Base-by-base conservation (phyloP, 1,284 basidiomycete genomes). In the Phylloporus sp. region DNA sequence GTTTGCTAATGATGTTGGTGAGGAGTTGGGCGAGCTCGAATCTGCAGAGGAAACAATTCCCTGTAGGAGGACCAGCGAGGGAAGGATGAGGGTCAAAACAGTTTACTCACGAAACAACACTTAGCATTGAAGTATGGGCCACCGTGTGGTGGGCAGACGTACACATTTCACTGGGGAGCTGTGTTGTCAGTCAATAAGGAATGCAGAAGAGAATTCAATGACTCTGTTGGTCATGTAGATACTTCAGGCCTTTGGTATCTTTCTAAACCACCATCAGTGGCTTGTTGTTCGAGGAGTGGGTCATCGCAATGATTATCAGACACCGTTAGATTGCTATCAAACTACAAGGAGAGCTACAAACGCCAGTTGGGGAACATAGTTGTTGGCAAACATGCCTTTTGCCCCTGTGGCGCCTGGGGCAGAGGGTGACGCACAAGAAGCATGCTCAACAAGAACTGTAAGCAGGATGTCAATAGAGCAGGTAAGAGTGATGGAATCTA, bases 21-120 rank as follows among this genome's bases (percentile, higher is more conserved):
- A 89, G 81, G 41, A 88, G 78, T 72, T 86, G 88, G n/a, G 88
- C 84, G 79, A 89, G 85, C 43, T 88, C 88, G 72, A 90, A 89
- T 70, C 90, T 88, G 66, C 85, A 86, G 35, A 90, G 85, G 85
- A 80, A 27, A 88, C 85, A 70, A 85, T 77, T 14, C 81, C 82
- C 88, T 89, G 58, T 10, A 3, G 8, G 37, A 25, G 53, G 57
- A 41, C 63, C 45, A 65, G 47, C 1, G 23, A 43, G 37, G 0
- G 6, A n/a, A 29, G 17, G 37, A 14, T 64, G 39, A 17, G 39
- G 23, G 32, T 32, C 32, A 32, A 32, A 10, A 3, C 2, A 43
- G 61, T 80, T 20, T 75, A 53, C 74, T 68, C 49, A 78, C 82
- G 82, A 27, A 89, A 84, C 19, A 89, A 77, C 60, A 89, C 85